Evolutionary conservation across 768 basidiomycete species (phyloP).

Genomic region (Cubamyces lactineus): DNA sequence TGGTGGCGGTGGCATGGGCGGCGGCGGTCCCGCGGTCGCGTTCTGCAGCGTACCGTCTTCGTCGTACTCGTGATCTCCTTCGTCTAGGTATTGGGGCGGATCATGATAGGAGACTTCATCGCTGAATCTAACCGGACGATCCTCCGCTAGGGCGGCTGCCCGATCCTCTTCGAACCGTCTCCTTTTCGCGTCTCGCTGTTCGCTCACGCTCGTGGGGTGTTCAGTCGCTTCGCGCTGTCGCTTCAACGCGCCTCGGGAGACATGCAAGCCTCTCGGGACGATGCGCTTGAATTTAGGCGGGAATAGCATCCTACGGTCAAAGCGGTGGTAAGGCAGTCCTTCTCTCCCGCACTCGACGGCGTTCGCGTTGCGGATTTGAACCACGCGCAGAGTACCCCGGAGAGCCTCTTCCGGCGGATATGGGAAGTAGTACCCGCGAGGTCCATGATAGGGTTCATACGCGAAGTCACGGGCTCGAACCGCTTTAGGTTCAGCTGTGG

Average conservation of each 20-base stretch:
- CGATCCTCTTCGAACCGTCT: constrained; percentile 14
- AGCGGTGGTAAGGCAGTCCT: constrained; percentile 18
- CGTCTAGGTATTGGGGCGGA: background rate
- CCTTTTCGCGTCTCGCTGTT: constrained; percentile 8
- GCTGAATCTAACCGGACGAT: constrained; percentile 10
- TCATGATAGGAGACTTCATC: constrained; percentile 10
- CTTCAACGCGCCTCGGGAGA: constrained; percentile 18
- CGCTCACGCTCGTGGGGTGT: background rate
- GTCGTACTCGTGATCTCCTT: background rate
- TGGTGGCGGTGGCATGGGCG: background rate
- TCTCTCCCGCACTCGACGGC: constrained; percentile 4
- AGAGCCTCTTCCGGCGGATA: constrained; percentile 28
- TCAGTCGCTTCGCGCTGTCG: constrained; percentile 7
- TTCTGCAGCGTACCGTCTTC: background rate
- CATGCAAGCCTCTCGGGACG: background rate
- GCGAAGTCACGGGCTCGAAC: constrained; percentile 32
- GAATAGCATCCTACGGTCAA: background rate
- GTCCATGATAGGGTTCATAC: constrained; percentile 25
- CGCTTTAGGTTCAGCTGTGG: constrained; percentile 8
- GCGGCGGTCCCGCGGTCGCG: background rate
- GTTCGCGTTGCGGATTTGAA: constrained; percentile 26
- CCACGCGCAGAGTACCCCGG: constrained; percentile 11
- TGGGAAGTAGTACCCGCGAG: constrained; percentile 27
- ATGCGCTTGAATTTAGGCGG: constrained; percentile 15
- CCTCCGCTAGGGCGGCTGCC: constrained; percentile 6